These are phyloP conservation scores for Biscogniauxia sp. DNA, from an alignment of 2,329 filamentous ascomycete species.

Conservation along the genomic window DNA sequence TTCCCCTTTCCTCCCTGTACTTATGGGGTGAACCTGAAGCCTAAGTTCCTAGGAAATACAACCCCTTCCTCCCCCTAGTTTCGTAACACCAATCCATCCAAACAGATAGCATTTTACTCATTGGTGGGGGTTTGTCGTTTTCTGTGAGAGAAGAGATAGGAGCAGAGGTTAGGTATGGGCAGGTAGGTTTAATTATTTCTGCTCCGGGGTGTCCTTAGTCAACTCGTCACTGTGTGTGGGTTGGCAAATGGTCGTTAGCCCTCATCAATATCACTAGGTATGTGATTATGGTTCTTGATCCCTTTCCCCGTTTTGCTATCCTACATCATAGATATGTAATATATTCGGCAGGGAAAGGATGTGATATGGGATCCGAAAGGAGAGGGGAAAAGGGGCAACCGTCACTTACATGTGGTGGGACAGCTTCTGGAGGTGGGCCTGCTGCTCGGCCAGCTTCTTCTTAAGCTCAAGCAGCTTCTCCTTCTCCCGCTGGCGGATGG, in stretches of 20 bases:
- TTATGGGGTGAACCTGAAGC: neutral
- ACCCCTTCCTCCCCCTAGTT: too few relatives aligned
- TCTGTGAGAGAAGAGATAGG: too few relatives aligned
- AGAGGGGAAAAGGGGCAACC: too few relatives aligned
- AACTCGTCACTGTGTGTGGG: constrained; percentile 64
- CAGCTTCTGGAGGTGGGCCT: constrained; percentile 79
- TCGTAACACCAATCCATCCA: too few relatives aligned
- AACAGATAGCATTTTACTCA: too few relatives aligned
- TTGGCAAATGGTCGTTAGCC: neutral
- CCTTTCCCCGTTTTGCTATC: constrained; percentile 5
- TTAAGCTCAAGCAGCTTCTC: constrained; percentile 82
- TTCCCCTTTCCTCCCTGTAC: neutral
- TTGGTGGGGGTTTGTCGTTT: too few relatives aligned
- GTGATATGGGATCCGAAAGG: neutral
- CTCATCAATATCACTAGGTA: too few relatives aligned
- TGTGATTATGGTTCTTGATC: neutral
- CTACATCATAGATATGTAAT: neutral
- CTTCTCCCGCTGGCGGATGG: constrained; percentile 83
- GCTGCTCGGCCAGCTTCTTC: constrained; percentile 72
- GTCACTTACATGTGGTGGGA: constrained; percentile 77
- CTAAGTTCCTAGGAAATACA: too few relatives aligned
- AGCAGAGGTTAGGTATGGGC: too few relatives aligned
- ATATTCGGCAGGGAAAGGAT: neutral
- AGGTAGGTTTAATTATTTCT: constrained; percentile 45
- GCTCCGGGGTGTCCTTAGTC: constrained; percentile 63